Evolutionary conservation across 2,329 filamentous ascomycete genomes (phyloP).

Genomic region (Talaromyces funiculosus): DNA sequence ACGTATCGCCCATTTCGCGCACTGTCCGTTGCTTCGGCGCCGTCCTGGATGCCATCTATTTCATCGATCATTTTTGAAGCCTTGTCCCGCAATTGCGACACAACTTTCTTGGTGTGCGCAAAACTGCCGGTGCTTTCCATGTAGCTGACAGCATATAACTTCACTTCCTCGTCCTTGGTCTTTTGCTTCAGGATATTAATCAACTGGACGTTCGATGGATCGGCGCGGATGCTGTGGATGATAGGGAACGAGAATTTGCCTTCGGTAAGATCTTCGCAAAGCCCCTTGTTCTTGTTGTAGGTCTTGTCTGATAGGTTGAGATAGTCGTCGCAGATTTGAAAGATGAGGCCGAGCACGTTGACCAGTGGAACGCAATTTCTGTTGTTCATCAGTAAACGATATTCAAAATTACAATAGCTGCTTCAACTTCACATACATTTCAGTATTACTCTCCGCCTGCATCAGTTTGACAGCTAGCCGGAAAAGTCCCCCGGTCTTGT

Average conservation of each 20-base stretch:
- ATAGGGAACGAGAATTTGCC: conserved; percentile 96
- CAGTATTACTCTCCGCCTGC: conserved; percentile 37
- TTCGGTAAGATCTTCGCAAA: conserved; percentile 93
- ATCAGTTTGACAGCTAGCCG: conserved; percentile 42
- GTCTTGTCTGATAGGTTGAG: conserved; percentile 68
- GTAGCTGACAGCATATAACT: conserved; percentile 81
- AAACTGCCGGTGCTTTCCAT: conserved; percentile 91
- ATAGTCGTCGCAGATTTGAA: conserved; percentile 64
- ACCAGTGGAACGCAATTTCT: conserved; percentile 58
- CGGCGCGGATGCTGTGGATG: conserved; percentile 78
- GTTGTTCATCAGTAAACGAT: neutral
- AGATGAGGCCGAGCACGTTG: conserved; percentile 47
- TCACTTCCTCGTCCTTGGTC: conserved; percentile 78
- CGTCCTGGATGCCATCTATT: conserved; percentile 49
- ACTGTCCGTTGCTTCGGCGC: neutral
- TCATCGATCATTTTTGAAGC: conserved; percentile 59
- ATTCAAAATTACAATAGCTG: neutral
- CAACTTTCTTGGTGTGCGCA: conserved; percentile 68
- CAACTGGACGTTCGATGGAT: conserved; percentile 59
- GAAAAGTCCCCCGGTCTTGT: conserved; percentile 47
- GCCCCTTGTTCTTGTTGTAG: conserved; percentile 84
- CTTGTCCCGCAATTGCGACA: conserved; percentile 58
- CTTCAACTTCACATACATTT: conserved; percentile 17
- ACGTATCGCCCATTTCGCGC: conserved; percentile 49
- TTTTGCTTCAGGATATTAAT: conserved; percentile 92